phyloP scores from a whole-genome alignment of 371 early-diverging fungal species.

The Dichotomocladium elegans region DNA sequence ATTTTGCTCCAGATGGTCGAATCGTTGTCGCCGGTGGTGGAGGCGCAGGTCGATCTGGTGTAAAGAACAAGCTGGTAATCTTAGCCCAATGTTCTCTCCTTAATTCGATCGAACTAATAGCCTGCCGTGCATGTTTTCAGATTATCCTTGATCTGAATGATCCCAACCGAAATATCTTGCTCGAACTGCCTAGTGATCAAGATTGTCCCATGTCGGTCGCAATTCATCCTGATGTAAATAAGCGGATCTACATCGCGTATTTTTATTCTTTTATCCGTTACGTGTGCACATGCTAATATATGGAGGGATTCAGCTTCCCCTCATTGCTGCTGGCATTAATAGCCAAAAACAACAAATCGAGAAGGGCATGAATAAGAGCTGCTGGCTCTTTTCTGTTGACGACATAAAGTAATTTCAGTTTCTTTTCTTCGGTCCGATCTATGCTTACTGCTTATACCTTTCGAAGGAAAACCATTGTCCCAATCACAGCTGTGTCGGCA shows the following conservation, averaged over 20 bases:
- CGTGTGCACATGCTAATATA: not conserved
- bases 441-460: no score
- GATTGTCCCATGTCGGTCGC: constrained; percentile 67
- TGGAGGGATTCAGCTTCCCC: constrained; percentile 16
- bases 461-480: no score
- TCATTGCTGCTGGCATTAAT: constrained; percentile 55
- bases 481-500: constrained; percentile 9
- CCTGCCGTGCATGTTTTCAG: constrained; percentile 10
- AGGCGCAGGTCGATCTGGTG: constrained; percentile 51
- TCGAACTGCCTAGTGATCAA: constrained; percentile 37
- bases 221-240: constrained; percentile 52
- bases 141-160: constrained; percentile 14
- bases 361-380: constrained; percentile 50
- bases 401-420: no score
- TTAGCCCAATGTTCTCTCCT: not conserved
- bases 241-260: no score
- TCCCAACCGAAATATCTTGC: not conserved
- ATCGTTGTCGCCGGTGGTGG: constrained; percentile 64
- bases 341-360: constrained; percentile 36
- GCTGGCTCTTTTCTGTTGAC: constrained; percentile 53
- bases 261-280: no score
- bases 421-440: no score
- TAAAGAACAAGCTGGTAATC: constrained; percentile 62
- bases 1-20: constrained; percentile 46
- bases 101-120: not conserved